Percentiles rank a stretch among this genome's conserved stretches.
Evolutionary conservation across 148 eudicot species (phyloP).

Genomic region (Agrostemma githago): DNA sequence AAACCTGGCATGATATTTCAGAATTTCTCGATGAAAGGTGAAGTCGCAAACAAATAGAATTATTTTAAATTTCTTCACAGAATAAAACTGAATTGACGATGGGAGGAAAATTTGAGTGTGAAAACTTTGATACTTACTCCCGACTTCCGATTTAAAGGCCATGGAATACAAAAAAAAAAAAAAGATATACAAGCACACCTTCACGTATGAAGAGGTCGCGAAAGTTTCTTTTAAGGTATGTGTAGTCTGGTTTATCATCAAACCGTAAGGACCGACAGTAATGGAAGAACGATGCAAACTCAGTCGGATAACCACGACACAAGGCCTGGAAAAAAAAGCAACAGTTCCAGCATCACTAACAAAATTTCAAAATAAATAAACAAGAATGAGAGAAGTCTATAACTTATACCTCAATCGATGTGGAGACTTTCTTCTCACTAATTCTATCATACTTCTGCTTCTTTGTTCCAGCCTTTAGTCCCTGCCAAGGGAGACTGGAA

Average conservation of each 20-base stretch:
- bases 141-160: background rate
- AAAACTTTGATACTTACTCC: background rate
- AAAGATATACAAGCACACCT: conserved; percentile 45
- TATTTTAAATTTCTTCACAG: background rate
- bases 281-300: conserved; percentile 91
- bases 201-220: conserved; percentile 98
- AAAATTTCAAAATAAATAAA: background rate
- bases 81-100: background rate
- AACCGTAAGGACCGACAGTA: conserved; percentile 91
- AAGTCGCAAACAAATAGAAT: background rate
- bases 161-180: background rate
- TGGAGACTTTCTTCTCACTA: conserved; percentile 84
- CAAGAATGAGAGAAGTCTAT: background rate
- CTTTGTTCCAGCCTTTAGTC: conserved; percentile 89
- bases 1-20: conserved; percentile 55
- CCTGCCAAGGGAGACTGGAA: conserved; percentile 96
- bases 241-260: conserved; percentile 93
- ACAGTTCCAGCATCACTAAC: conserved; percentile 5
- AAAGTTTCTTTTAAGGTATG: conserved; percentile 80
- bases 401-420: conserved; percentile 74
- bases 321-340: conserved; percentile 43
- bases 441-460: conserved; percentile 93
- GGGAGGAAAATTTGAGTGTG: background rate
- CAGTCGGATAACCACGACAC: conserved; percentile 86
- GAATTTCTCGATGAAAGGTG: background rate